These are phyloP conservation scores for Trypanosoma cruzi DNA, from an alignment of 208 protist species.

Conservation along the genomic window DNA sequence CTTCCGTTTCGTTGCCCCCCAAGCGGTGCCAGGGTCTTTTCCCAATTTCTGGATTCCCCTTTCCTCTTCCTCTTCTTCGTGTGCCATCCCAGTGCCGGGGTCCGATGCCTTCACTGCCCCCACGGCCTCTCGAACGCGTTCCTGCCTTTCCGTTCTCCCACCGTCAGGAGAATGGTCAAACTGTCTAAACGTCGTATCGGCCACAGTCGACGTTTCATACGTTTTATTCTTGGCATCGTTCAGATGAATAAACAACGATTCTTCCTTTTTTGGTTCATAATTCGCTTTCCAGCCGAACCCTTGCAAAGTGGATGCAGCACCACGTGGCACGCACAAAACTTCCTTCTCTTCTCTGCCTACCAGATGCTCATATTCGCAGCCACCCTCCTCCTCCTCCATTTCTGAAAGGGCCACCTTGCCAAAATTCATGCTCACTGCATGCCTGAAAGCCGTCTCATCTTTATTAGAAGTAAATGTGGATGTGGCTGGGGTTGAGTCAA, in stretches of 20 bases:
- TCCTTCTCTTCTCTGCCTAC: background rate
- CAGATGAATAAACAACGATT: constrained; percentile 13
- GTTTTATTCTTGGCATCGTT: constrained; percentile 8
- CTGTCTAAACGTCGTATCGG: background rate
- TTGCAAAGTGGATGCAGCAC: background rate
- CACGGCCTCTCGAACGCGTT: background rate
- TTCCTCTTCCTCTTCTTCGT: no score
- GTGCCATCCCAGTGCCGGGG: no score
- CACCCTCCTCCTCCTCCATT: background rate
- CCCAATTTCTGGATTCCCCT: no score
- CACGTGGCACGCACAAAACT: constrained; percentile 14
- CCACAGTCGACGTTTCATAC: constrained; percentile 1
- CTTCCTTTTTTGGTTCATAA: constrained; percentile 3
- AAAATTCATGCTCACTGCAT: background rate
- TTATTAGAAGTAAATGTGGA: background rate
- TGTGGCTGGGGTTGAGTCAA: background rate
- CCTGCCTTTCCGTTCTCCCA: background rate
- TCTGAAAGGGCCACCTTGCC: background rate
- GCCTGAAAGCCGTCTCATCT: background rate
- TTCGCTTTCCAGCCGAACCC: constrained; percentile 20
- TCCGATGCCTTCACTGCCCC: background rate
- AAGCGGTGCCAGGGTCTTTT: no score
- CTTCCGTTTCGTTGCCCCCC: background rate
- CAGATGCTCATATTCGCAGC: constrained; percentile 14
- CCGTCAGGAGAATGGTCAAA: background rate